phyloP scores from a whole-genome alignment of 345 rosid genomes.

The Hibiscus trionum region DNA sequence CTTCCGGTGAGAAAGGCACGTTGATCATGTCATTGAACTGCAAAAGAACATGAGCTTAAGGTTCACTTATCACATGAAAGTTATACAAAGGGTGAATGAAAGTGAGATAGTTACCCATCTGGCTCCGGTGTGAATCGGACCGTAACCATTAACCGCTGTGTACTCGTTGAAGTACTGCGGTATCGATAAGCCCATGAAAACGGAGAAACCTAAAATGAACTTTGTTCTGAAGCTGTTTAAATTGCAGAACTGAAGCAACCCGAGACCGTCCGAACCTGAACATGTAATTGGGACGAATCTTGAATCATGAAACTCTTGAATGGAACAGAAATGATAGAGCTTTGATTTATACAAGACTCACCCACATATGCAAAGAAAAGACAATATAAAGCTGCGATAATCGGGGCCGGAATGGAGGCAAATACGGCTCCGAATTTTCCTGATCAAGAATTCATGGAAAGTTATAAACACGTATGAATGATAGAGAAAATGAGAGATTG shows the following conservation, averaged over 20 bases:
- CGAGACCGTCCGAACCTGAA: slow-evolving; percentile 66
- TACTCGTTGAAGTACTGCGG: slow-evolving; percentile 87
- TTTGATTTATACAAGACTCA: slow-evolving; percentile 22
- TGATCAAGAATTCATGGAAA: slow-evolving; percentile 14
- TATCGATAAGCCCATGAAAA: slow-evolving; percentile 76
- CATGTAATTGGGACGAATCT: neutral
- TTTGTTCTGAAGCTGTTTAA: slow-evolving; percentile 75
- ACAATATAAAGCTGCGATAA: slow-evolving; percentile 62
- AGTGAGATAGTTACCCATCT: slow-evolving; percentile 47
- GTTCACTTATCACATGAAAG: neutral
- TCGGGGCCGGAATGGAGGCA: slow-evolving; percentile 85
- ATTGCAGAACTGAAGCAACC: slow-evolving; percentile 84
- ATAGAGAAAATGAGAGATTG: neutral
- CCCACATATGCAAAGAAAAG: slow-evolving; percentile 82
- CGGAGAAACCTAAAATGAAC: slow-evolving; percentile 69
- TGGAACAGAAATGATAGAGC: neutral
- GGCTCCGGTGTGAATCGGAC: slow-evolving; percentile 55
- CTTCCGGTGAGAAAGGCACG: slow-evolving; percentile 80
- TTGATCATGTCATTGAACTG: slow-evolving; percentile 98
- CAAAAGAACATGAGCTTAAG: slow-evolving; percentile 4
- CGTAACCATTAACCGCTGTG: slow-evolving; percentile 38
- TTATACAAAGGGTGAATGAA: neutral
- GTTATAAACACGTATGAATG: neutral
- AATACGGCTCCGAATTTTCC: slow-evolving; percentile 93
- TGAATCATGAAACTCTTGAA: neutral